Base-by-base conservation (phyloP, 1,284 basidiomycete genomes). In the Heliocybe sulcata region DNA sequence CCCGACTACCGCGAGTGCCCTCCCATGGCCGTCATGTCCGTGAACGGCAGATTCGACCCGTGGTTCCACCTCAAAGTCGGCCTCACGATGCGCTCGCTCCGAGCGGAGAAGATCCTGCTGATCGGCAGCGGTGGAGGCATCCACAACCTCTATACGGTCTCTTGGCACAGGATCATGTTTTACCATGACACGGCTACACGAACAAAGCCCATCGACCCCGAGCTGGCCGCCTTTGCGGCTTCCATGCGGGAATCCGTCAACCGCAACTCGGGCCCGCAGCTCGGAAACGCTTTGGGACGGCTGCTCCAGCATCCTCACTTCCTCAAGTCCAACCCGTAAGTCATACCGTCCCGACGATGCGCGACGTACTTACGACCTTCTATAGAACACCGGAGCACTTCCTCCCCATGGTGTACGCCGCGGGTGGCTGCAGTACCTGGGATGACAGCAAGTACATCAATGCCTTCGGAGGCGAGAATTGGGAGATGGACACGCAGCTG, bases 401-500 rank as follows among this genome's bases (percentile, higher is more conserved):
- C 50, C 54, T 55, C 22, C 54, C 54, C 3, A 51, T 55, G 54
- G 35, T 55, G 33, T 55, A 51, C 20, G 54, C 38, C 35, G 54
- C 54, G 2, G 54, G 54, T n/a, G 54, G 29, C 19, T 55, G 54
- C 50, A 55, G 54, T 38, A 51, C 33, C 8, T 55, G 54, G 54
- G 54, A 55, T 12, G 54, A 55, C 38, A 49, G 38, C 23, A 25
- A 55, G 22, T 51, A 55, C 35, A 19, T 26, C 14, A 55, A 55
- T 38, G 23, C 50, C 33, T 52, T 55, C 42, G 54, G 54, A 0
- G 54, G 54, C 12, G 54, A 55, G 54, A 55, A 55, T 25, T 55
- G 54, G 54, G 54, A 55, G 54, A 52, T 55, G 54, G 54, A 55
- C 54, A 55, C 54, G 3, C 54, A 55, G 50, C 42, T 55, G 25